A percentile compares a stretch with the other conserved stretches of the same genome.
These are phyloP conservation scores for Hordeum marinum DNA, from an alignment of 176 grass and related monocot genomes.

Conservation along the genomic window DNA sequence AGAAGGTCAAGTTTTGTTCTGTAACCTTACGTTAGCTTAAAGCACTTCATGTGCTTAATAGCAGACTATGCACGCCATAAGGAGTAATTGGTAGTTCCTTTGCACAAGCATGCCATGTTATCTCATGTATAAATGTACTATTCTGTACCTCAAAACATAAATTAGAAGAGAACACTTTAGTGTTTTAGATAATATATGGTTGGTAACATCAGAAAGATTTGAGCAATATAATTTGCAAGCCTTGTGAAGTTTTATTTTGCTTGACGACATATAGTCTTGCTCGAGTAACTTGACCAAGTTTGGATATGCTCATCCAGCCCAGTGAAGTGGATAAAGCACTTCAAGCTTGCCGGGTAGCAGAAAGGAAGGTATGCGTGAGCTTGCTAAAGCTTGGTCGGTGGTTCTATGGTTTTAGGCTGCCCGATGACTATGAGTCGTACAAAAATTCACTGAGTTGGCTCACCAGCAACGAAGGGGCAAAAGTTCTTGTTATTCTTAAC, in stretches of 20 bases:
- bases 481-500: conserved; percentile 59
- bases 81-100: background rate
- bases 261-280: background rate
- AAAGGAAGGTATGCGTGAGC: conserved; percentile 49
- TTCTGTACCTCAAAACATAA: background rate
- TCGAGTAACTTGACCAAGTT: background rate
- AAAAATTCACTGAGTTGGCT: conserved; percentile 55
- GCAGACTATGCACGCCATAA: background rate
- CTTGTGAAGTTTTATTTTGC: background rate
- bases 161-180: background rate
- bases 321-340: conserved; percentile 55
- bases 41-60: background rate
- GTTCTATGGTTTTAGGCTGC: conserved; percentile 83
- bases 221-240: background rate
- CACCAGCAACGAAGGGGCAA: conserved; percentile 36
- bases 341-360: conserved; percentile 36
- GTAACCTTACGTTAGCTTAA: background rate
- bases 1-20: conserved; percentile 3
- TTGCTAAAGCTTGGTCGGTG: conserved; percentile 67
- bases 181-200: background rate
- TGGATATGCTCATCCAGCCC: conserved; percentile 31
- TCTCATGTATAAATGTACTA: background rate
- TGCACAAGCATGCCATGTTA: background rate
- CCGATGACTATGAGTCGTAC: conserved; percentile 44
- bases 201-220: background rate